phyloP scores from a whole-genome alignment of 805 yeast species.

The Suhomyces tanzawaensis region DNA sequence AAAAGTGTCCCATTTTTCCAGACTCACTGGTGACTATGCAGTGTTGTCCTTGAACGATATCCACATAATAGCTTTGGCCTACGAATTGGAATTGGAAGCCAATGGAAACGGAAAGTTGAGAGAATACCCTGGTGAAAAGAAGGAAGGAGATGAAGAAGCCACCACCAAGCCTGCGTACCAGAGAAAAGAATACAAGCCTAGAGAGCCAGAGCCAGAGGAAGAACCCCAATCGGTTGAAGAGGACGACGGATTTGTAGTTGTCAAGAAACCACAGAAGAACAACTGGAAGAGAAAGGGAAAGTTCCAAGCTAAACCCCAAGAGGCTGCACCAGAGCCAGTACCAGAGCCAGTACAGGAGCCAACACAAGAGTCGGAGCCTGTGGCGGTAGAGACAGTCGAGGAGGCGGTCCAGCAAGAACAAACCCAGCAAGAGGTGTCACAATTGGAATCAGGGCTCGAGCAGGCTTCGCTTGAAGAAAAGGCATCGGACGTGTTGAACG shows the following conservation, averaged over 20 bases:
- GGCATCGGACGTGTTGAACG: conserved; percentile 23
- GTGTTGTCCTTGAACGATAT: conserved; percentile 90
- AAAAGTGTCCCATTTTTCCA: conserved; percentile 72
- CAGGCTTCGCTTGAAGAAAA: conserved; percentile 1
- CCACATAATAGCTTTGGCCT: conserved; percentile 86
- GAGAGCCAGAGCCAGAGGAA: conserved; percentile 9
- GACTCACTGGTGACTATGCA: conserved; percentile 84
- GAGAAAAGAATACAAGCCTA: not conserved
- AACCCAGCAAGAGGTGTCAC: not conserved
- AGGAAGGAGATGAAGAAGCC: not conserved
- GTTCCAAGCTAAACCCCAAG: not conserved
- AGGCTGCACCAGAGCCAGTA: conserved; percentile 7
- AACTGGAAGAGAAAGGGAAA: conserved; percentile 4
- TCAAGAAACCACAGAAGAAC: conserved; percentile 8
- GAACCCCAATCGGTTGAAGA: conserved; percentile 9
- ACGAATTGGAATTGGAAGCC: conserved; percentile 75
- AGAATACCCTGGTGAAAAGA: conserved; percentile 64
- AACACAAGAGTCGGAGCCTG: not conserved
- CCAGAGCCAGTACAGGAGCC: not conserved
- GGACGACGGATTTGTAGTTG: conserved; percentile 24
- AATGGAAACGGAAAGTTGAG: conserved; percentile 72
- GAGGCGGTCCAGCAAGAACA: conserved; percentile 1
- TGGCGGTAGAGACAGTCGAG: not conserved
- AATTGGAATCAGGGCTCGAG: conserved; percentile 2
- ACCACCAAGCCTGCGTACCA: not conserved